phyloP scores from a whole-genome alignment of 495 filamentous ascomycete genomes.

The Hypoxylon perforatum region DNA sequence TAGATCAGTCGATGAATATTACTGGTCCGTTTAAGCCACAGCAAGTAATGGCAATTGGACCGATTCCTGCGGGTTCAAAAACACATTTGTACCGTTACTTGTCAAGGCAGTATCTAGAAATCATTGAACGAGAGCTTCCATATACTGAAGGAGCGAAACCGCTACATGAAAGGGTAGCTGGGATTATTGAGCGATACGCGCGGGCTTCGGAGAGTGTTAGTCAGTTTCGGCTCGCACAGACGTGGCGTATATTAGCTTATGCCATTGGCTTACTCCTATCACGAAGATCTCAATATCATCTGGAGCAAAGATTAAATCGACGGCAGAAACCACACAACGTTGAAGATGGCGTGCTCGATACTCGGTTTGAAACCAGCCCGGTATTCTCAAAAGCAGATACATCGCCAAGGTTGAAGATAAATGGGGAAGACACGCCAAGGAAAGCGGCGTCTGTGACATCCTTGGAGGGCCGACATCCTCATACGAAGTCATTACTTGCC shows the following conservation, averaged over 20 bases:
- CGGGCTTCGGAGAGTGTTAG: conserved; percentile 67
- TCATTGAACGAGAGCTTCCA: conserved; percentile 54
- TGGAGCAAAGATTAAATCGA: conserved; percentile 51
- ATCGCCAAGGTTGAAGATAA: conserved; percentile 18
- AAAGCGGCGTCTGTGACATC: conserved; percentile 47
- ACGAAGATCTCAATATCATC: conserved; percentile 67
- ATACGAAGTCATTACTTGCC: conserved; percentile 50
- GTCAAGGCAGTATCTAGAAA: conserved; percentile 67
- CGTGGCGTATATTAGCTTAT: conserved; percentile 76
- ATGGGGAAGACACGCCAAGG: conserved; percentile 52
- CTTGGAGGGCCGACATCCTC: conserved; percentile 38
- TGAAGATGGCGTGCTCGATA: conserved; percentile 9
- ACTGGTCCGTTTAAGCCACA: conserved; percentile 64
- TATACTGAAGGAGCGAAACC: conserved; percentile 37
- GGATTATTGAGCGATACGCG: conserved; percentile 72
- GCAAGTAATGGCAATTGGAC: conserved; percentile 72
- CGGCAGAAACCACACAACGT: conserved; percentile 15
- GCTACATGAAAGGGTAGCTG: conserved; percentile 56
- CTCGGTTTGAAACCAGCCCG: conserved; percentile 17
- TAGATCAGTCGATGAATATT: conserved; percentile 71
- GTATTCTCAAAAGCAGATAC: conserved; percentile 8
- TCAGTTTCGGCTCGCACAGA: conserved; percentile 74
- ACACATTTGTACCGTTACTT: conserved; percentile 68
- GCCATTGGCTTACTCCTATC: conserved; percentile 70
- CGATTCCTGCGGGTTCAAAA: conserved; percentile 65